Evolutionary conservation across 768 basidiomycete genomes (phyloP), one percentile per base, ranked within the genome.

Genomic region (Boletus bicolor): DNA sequence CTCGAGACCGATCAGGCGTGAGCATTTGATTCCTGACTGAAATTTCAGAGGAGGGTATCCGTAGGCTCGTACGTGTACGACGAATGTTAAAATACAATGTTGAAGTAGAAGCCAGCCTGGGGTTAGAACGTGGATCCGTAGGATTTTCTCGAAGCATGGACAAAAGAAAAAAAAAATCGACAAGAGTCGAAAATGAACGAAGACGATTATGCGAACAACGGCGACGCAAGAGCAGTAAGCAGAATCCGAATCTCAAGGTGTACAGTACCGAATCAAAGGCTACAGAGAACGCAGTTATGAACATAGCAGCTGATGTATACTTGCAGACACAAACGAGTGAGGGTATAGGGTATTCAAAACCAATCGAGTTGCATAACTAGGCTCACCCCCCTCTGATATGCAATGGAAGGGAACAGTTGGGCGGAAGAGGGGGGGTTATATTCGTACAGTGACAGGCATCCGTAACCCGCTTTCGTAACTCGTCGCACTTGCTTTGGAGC

Each of bases 401-500:
- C 45, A 72, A 45, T 15, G 79, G 75, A 14, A 79, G 66, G 14
- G 76, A 71, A 57, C 62, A 74, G 43, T 67, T 73, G 34, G 75
- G 63, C 14, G 76, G 71, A 49, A 73, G 68, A 3, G 81, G 82
- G 4, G 69, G 72, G 14, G 73, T 70, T 21, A 79, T 71, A 11
- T 76, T 74, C 35, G 71, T 75, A 26, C 71, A 60, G 39, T 68
- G 68, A 56, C 82, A 84, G 12, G 81, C 81, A 4, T 79, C 76
- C 14, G 72, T 72, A 34, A 84, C 71, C 44, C 77, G 75, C 61
- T 75, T 76, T 37, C 81, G 77, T 50, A 84, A 66, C 10, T 78
- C 77, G 21, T 77, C 75, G 64, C 77, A 77, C 54, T 79, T 79
- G 51, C 67, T 67, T 64, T 79, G 78, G 28, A 82, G 75, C 37